Conservation (phyloP, 768 basidiomycete genomes). For the Ramaria sp. region DNA sequence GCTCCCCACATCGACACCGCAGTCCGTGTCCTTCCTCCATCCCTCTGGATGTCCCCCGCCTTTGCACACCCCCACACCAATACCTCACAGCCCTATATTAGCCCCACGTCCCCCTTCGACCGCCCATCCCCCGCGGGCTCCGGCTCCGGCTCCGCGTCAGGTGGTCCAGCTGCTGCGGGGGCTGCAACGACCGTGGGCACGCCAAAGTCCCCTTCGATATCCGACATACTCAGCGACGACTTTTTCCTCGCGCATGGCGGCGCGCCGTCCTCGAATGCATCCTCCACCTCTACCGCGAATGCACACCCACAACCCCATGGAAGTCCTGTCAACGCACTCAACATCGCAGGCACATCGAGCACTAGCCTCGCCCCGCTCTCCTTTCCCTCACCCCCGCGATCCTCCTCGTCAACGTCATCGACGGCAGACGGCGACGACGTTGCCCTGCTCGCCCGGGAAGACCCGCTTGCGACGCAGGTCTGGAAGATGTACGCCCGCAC, state of each 20-base stretch:
- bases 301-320: neutral
- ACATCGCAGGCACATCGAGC: too few species aligned
- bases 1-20: neutral
- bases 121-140: slow-evolving; percentile 17
- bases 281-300: slow-evolving; percentile 14
- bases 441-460: slow-evolving; percentile 63
- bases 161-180: too few species aligned
- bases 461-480: slow-evolving; percentile 89
- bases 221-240: slow-evolving; percentile 62
- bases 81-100: slow-evolving; percentile 33
- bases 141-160: slow-evolving; percentile 13
- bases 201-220: slow-evolving; percentile 36
- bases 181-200: slow-evolving; percentile 11
- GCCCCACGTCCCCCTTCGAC: slow-evolving; percentile 18
- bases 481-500: slow-evolving; percentile 95
- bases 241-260: slow-evolving; percentile 32
- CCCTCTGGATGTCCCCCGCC: slow-evolving; percentile 77
- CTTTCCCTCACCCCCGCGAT: slow-evolving; percentile 48
- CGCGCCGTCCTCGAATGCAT: slow-evolving; percentile 31
- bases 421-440: slow-evolving; percentile 39
- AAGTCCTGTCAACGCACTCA: too few species aligned
- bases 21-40: slow-evolving; percentile 48
- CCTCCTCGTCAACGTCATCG: slow-evolving; percentile 35
- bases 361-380: neutral
- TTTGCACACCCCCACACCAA: slow-evolving; percentile 28